Evolutionary conservation across 2,329 filamentous ascomycete species (phyloP).

Genomic region (Microsporum ferrugineum): DNA sequence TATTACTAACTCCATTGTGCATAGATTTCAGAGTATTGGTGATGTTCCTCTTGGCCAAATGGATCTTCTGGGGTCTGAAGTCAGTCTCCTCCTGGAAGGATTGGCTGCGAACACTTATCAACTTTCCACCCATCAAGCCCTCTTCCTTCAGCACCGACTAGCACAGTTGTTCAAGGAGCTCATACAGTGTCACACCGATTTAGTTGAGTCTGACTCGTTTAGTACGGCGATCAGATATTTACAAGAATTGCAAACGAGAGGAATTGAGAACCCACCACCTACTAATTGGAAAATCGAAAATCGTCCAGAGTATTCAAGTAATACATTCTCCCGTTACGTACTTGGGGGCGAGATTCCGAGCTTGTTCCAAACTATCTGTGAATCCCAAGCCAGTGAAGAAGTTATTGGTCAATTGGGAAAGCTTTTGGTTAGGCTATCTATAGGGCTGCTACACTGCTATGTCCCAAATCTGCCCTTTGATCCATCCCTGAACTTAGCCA

Average conservation of each 20-base stretch:
- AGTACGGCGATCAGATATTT: conserved; percentile 18
- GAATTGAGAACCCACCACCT: background rate
- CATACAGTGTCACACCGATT: conserved; percentile 25
- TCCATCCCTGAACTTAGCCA: conserved; percentile 51
- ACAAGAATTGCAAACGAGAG: conserved; percentile 6
- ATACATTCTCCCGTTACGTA: background rate
- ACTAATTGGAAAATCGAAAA: background rate
- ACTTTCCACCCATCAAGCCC: conserved; percentile 41
- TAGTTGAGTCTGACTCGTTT: conserved; percentile 24
- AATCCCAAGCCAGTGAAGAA: conserved; percentile 9
- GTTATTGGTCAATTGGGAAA: conserved; percentile 37
- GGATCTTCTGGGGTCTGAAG: conserved; percentile 52
- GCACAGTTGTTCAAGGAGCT: conserved; percentile 26
- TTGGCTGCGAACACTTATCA: conserved; percentile 41
- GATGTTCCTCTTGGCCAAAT: conserved; percentile 50
- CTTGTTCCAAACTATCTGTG: background rate
- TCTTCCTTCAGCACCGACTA: conserved; percentile 41
- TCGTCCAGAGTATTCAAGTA: background rate
- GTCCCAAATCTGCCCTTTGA: conserved; percentile 81
- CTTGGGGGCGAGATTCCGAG: background rate
- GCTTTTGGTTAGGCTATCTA: conserved; percentile 65
- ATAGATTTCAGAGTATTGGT: conserved; percentile 42
- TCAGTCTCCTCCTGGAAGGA: conserved; percentile 49
- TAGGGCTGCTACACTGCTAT: conserved; percentile 65
- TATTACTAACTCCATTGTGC: conserved; percentile 44